These are phyloP conservation scores for Sesbania bispinosa DNA, from an alignment of 306 rosid genomes.

Conservation along the genomic window DNA sequence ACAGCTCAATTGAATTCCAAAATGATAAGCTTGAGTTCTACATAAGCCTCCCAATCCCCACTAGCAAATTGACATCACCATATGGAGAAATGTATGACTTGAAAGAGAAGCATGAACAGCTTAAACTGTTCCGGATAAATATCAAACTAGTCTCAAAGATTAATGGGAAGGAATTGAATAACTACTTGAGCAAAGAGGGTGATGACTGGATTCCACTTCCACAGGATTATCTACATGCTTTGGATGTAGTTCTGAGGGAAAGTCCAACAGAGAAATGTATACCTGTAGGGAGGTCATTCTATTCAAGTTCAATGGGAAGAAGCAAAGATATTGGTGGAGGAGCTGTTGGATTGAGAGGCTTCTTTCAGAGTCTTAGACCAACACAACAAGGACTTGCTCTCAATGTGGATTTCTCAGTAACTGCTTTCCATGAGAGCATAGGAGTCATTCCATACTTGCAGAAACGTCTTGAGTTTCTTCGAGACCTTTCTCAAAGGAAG, in stretches of 20 bases:
- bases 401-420: slow-evolving; percentile 89
- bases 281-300: slow-evolving; percentile 81
- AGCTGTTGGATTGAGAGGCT: slow-evolving; percentile 91
- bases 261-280: slow-evolving; percentile 78
- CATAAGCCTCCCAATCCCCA: slow-evolving; percentile 68
- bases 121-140: slow-evolving; percentile 66
- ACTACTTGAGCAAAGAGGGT: slow-evolving; percentile 71
- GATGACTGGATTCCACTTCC: slow-evolving; percentile 91
- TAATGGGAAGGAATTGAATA: slow-evolving; percentile 64
- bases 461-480: slow-evolving; percentile 82
- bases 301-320: slow-evolving; percentile 80
- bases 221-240: slow-evolving; percentile 94
- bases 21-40: slow-evolving; percentile 80
- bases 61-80: slow-evolving; percentile 34
- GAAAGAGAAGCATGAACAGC: slow-evolving; percentile 48
- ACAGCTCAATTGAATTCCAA: slow-evolving; percentile 80
- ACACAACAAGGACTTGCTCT: slow-evolving; percentile 96
- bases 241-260: slow-evolving; percentile 92
- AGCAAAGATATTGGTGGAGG: slow-evolving; percentile 91
- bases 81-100: slow-evolving; percentile 40
- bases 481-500: slow-evolving; percentile 75
- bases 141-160: slow-evolving; percentile 81
- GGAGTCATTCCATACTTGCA: slow-evolving; percentile 87
- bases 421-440: slow-evolving; percentile 93
- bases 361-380: slow-evolving; percentile 97